Evolutionary conservation across 139 green algal species (phyloP).

Genomic region (Deuterostichococcus epilithicus): DNA sequence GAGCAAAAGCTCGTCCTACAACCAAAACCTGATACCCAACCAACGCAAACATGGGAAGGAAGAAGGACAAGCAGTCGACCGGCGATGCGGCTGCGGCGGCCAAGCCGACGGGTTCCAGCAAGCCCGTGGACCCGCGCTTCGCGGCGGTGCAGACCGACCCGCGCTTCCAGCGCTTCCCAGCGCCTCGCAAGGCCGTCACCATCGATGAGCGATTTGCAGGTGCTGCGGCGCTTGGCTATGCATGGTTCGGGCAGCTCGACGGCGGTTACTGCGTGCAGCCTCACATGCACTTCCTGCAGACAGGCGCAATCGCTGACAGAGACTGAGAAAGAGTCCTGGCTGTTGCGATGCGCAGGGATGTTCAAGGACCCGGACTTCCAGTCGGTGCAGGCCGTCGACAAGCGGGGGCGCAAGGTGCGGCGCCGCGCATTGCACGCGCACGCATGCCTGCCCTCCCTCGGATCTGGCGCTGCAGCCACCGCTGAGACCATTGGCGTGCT

Average conservation of each 20-base stretch:
- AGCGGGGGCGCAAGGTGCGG: conserved; percentile 77
- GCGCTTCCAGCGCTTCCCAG: conserved; percentile 77
- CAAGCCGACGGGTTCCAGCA: no score
- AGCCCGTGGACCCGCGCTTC: conserved; percentile 66
- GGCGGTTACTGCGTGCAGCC: no score
- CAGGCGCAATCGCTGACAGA: no score
- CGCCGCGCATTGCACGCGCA: background rate
- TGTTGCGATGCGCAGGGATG: conserved; percentile 56
- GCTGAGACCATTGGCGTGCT: no score
- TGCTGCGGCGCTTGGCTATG: conserved; percentile 9
- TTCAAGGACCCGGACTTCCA: conserved; percentile 79
- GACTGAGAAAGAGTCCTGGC: background rate
- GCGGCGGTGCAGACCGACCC: conserved; percentile 74
- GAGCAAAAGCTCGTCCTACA: no score
- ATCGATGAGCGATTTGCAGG: conserved; percentile 85
- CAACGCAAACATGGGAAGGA: no score
- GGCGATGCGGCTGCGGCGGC: no score
- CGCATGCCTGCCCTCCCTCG: background rate
- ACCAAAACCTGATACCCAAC: no score
- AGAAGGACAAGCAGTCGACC: background rate
- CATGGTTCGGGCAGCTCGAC: background rate
- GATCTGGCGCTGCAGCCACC: no score
- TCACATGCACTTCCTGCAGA: no score
- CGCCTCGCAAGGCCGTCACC: conserved; percentile 63
- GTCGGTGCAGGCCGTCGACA: conserved; percentile 56